Conservation (phyloP, 352 stramenopile genomes). For the Phytophthora quininea region DNA sequence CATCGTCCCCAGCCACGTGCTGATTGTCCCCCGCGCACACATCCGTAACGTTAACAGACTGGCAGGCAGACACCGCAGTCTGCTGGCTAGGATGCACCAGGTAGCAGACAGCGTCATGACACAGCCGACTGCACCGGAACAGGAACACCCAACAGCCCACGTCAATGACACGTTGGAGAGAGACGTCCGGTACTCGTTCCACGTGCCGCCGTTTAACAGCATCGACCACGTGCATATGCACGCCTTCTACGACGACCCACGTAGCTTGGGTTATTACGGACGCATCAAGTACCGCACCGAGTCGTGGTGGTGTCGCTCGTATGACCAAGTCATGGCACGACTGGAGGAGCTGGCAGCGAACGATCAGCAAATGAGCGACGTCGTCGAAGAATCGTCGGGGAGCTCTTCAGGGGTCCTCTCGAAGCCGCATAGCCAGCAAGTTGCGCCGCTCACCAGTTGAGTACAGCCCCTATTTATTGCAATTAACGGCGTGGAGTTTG, state of each 20-base stretch:
- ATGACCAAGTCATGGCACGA: slow-evolving; percentile 62
- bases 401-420: slow-evolving; percentile 19
- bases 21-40: slow-evolving; percentile 81
- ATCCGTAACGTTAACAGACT: slow-evolving; percentile 83
- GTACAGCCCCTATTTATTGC: slow-evolving; percentile 30
- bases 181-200: slow-evolving; percentile 67
- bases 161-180: too few species aligned
- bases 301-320: slow-evolving; percentile 87
- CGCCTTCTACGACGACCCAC: slow-evolving; percentile 57
- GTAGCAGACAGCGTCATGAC: slow-evolving; percentile 61
- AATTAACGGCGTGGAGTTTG: slow-evolving; percentile 18
- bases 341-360: slow-evolving; percentile 28
- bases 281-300: slow-evolving; percentile 83
- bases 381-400: slow-evolving; percentile 17
- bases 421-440: slow-evolving; percentile 15
- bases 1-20: slow-evolving; percentile 72
- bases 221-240: slow-evolving; percentile 92
- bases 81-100: slow-evolving; percentile 68
- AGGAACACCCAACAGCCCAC: too few species aligned
- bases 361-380: slow-evolving; percentile 16
- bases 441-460: slow-evolving; percentile 1
- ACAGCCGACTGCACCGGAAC: neutral
- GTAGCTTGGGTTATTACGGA: slow-evolving; percentile 55
- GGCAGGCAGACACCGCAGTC: slow-evolving; percentile 44
- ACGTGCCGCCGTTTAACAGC: slow-evolving; percentile 81